Percentiles rank a stretch among this genome's conserved stretches.
phyloP scores from a whole-genome alignment of 2,329 filamentous ascomycete species.

The Orbilia quercus region DNA sequence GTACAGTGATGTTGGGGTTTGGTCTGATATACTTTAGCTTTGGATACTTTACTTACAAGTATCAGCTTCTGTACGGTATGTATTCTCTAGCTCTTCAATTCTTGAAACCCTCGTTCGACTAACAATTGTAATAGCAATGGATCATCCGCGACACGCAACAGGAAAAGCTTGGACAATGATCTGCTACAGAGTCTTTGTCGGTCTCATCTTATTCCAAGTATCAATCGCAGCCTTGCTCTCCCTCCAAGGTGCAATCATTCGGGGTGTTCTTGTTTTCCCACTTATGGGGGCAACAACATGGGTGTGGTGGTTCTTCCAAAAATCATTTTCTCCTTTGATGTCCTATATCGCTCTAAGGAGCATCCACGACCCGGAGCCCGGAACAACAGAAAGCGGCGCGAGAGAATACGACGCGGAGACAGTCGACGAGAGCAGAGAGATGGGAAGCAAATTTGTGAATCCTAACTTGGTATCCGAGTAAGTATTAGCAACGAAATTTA shows the following conservation, averaged over 20 bases:
- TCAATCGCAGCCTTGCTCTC: constrained; percentile 90
- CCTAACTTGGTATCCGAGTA: constrained; percentile 77
- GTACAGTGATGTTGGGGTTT: constrained; percentile 82
- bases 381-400: constrained; percentile 59
- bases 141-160: constrained; percentile 92
- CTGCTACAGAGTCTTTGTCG: constrained; percentile 87
- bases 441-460: constrained; percentile 77
- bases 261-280: constrained; percentile 78
- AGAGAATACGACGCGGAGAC: constrained; percentile 68
- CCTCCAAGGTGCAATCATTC: constrained; percentile 76
- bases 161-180: constrained; percentile 97
- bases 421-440: constrained; percentile 77
- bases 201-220: constrained; percentile 86
- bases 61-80: constrained; percentile 85
- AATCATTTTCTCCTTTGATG: constrained; percentile 86
- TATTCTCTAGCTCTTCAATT: background rate
- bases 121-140: constrained; percentile 72
- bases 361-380: constrained; percentile 72
- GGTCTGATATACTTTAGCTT: constrained; percentile 85
- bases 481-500: constrained; percentile 62
- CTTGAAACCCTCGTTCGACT: background rate
- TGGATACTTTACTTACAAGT: constrained; percentile 92
- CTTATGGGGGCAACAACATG: constrained; percentile 83
- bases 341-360: constrained; percentile 91
- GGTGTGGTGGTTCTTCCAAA: constrained; percentile 85